Evolutionary conservation across 192 early-diverging fungal species (phyloP).

Genomic region (Coemansia sp.): DNA sequence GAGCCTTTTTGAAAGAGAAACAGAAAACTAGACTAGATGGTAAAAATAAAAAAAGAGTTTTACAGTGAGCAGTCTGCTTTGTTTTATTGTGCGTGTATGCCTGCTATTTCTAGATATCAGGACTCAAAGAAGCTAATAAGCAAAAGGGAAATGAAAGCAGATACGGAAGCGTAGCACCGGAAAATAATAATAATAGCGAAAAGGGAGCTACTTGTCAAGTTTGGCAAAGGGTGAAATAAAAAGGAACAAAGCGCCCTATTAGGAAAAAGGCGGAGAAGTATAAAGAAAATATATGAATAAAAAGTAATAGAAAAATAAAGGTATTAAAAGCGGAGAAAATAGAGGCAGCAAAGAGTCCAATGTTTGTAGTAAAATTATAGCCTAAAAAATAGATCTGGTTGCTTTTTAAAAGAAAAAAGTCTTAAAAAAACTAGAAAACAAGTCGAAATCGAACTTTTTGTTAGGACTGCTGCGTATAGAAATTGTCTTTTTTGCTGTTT

Average conservation of each 20-base stretch:
- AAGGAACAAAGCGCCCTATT: not conserved
- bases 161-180: not conserved
- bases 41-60: not conserved
- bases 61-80: not conserved
- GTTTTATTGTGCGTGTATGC: not conserved
- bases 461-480: too few relatives aligned
- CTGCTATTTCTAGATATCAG: not conserved
- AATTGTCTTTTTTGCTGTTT: too few relatives aligned
- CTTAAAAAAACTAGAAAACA: not conserved
- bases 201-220: not conserved
- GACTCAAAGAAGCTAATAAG: not conserved
- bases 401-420: not conserved
- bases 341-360: not conserved
- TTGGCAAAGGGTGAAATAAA: not conserved
- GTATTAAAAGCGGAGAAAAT: not conserved
- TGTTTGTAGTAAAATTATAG: not conserved
- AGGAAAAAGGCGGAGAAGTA: not conserved
- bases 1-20: not conserved
- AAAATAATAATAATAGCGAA: not conserved
- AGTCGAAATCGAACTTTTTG: too few relatives aligned
- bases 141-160: not conserved
- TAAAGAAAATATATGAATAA: not conserved
- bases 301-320: not conserved
- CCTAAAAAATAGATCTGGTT: not conserved
- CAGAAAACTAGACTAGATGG: not conserved